These are phyloP conservation scores for Metschnikowia drakensbergensis DNA, from an alignment of 805 yeast genomes.

Conservation along the genomic window DNA sequence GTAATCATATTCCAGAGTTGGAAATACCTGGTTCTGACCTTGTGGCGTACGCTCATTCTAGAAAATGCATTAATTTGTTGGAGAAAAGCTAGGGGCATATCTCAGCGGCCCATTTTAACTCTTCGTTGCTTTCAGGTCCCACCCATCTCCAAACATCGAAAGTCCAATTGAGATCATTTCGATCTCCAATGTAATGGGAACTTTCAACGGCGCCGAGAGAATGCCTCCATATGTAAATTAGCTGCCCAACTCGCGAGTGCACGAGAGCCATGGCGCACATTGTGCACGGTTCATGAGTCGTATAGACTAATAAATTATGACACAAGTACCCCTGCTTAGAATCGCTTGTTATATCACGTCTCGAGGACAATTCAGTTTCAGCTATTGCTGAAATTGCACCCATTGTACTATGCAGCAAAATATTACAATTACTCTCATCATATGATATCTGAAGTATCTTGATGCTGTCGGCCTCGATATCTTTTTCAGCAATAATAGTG, in stretches of 20 bases:
- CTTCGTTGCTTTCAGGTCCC: slow-evolving; percentile 22
- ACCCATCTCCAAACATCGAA: slow-evolving; percentile 80
- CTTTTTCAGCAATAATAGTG: slow-evolving; percentile 63
- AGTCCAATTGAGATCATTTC: slow-evolving; percentile 77
- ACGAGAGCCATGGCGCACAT: slow-evolving; percentile 97
- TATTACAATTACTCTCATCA: slow-evolving; percentile 40
- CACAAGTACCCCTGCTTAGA: slow-evolving; percentile 57
- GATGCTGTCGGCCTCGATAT: slow-evolving; percentile 21
- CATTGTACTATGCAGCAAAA: slow-evolving; percentile 75
- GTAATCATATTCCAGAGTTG: not conserved
- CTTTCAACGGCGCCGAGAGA: slow-evolving; percentile 54
- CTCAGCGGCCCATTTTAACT: not conserved
- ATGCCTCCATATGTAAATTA: slow-evolving; percentile 52
- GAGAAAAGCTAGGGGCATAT: not conserved
- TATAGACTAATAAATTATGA: slow-evolving; percentile 69
- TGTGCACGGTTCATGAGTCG: slow-evolving; percentile 93
- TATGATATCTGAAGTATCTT: slow-evolving; percentile 39
- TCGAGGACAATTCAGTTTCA: slow-evolving; percentile 40
- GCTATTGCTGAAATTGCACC: slow-evolving; percentile 66
- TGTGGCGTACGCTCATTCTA: not conserved
- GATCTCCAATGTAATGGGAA: slow-evolving; percentile 70
- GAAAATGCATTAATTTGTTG: not conserved
- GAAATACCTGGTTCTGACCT: not conserved
- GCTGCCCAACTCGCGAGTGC: slow-evolving; percentile 76
- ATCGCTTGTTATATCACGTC: slow-evolving; percentile 19